A percentile compares a stretch with the other conserved stretches of the same genome.
Evolutionary conservation across 371 early-diverging fungal species (phyloP).

Genomic region (Quaeritorhiza haematococci): DNA sequence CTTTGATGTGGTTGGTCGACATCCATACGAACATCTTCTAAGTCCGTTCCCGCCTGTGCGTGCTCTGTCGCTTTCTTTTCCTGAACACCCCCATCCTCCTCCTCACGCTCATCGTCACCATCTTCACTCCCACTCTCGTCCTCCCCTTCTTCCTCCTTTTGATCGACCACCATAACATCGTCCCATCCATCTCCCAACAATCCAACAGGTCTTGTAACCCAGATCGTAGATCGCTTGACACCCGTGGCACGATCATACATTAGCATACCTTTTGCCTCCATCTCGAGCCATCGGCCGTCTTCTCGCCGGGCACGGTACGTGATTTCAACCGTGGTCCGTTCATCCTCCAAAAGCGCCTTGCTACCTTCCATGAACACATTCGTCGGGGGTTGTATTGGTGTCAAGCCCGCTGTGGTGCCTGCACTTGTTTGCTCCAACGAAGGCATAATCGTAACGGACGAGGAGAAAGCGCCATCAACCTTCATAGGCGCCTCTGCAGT

Average conservation of each 20-base stretch:
- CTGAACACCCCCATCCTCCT: slow-evolving; percentile 1
- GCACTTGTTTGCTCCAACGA: slow-evolving; percentile 5
- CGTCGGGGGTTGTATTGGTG: too few species aligned
- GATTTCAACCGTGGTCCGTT: slow-evolving; percentile 72
- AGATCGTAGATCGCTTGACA: slow-evolving; percentile 74
- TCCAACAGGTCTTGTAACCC: slow-evolving; percentile 67
- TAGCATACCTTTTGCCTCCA: slow-evolving; percentile 91
- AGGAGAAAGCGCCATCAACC: slow-evolving; percentile 17
- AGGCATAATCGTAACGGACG: slow-evolving; percentile 3
- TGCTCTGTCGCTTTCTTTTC: background rate
- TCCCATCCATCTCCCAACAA: slow-evolving; percentile 39
- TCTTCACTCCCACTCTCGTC: background rate
- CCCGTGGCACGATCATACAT: slow-evolving; percentile 67
- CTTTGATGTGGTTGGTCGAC: too few species aligned
- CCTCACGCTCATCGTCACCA: slow-evolving; percentile 1
- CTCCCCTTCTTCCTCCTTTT: slow-evolving; percentile 10
- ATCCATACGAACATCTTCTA: background rate
- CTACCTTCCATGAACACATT: slow-evolving; percentile 66
- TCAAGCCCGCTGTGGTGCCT: too few species aligned
- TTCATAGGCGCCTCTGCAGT: slow-evolving; percentile 29
- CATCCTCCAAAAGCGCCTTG: slow-evolving; percentile 60
- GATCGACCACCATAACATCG: slow-evolving; percentile 19
- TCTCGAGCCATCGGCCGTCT: slow-evolving; percentile 52
- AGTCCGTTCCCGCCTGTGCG: background rate
- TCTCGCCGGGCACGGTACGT: slow-evolving; percentile 56